phyloP scores from a whole-genome alignment of 2,329 filamentous ascomycete species.

The Aureobasidium vineae region DNA sequence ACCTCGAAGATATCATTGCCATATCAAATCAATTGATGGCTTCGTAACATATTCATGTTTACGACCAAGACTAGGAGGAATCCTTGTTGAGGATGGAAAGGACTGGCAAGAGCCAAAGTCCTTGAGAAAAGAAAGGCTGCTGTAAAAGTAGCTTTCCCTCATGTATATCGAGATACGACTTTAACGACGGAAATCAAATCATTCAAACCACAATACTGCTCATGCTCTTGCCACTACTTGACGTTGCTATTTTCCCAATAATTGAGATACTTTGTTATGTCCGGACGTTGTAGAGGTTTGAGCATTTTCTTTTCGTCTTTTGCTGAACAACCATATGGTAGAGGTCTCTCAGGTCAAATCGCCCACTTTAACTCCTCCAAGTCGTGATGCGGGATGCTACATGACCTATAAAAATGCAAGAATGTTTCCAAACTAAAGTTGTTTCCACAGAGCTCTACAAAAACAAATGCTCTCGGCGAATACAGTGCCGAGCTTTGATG shows the following conservation, averaged over 20 bases:
- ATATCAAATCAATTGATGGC: neutral
- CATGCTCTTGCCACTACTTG: neutral
- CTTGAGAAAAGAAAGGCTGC: neutral
- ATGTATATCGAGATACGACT: slow-evolving; percentile 15
- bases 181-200: slow-evolving; percentile 8
- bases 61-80: slow-evolving; percentile 4
- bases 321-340: too few relatives aligned
- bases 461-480: too few relatives aligned
- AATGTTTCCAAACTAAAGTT: too few relatives aligned
- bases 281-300: too few relatives aligned
- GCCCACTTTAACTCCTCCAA: too few relatives aligned
- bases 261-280: too few relatives aligned
- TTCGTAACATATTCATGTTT: neutral
- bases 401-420: too few relatives aligned
- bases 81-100: neutral
- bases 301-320: too few relatives aligned
- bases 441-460: too few relatives aligned
- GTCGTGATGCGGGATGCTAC: too few relatives aligned
- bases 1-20: neutral
- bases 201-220: neutral
- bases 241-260: neutral
- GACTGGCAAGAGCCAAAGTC: neutral
- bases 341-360: too few relatives aligned
- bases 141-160: neutral
- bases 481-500: too few relatives aligned